Base-by-base conservation (phyloP, 2,329 filamentous ascomycete species). In the Penicillium freii region DNA sequence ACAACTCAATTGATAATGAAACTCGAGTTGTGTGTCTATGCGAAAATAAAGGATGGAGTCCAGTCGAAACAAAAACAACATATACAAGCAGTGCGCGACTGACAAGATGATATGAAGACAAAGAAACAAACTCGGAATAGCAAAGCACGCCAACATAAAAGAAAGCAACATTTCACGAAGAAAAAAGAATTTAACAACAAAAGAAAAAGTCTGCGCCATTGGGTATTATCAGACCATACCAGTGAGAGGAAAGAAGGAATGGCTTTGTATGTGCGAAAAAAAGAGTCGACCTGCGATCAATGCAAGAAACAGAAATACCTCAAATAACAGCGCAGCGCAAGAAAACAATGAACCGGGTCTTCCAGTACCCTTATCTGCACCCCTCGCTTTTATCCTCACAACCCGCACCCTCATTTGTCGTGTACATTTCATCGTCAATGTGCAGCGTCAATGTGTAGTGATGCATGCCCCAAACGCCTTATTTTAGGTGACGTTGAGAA, bases 401-500 rank as follows among this genome's bases (percentile, higher is more conserved):
- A n/a, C 19, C 44, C 25, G n/a, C 49, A 44, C 39, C 29, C 42
- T 63, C 9, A 0, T 56, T 61, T 51, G 31, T 63, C 51, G 40
- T 56, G 51, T 45, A 34, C 43, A 54, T 58, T 51, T 38, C 34
- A 38, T 39, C 36, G 51, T 64, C 54, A 58, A 59, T 51, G 56
- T 52, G 51, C 44, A 49, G 40, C 25, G 51, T 64, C 53, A 58
- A 59, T 49, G 54, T 51, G 52, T 42, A 48, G 36, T 17, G 34
- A 48, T 52, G 44, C 15, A 56, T 25, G 40, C 60, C 56, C 23
- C 17, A 19, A 68, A 23, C 61, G 15, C 4, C 8, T 8, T 6
- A 17, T 21, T 25, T 44, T 61, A 66, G 34, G 57, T 66, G 47
- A 76, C 74, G 40, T 73, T 71, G 62, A 77, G 64, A 29, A 77